Evolutionary conservation across 257 asterid genomes (phyloP).

Genomic region (Solanum chiquidenum): DNA sequence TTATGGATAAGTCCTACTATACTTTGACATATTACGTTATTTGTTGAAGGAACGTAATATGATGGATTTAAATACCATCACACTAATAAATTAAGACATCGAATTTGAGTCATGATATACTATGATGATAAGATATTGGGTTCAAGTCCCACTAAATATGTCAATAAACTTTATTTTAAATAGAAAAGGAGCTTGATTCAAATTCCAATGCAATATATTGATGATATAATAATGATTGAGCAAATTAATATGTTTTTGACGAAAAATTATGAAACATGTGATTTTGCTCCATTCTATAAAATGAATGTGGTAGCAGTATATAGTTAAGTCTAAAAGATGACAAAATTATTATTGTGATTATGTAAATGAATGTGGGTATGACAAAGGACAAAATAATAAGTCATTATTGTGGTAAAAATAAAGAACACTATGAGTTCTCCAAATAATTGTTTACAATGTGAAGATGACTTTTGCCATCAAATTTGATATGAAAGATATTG

Average conservation of each 20-base stretch:
- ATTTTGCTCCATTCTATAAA: background rate
- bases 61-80: background rate
- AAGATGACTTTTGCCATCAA: no score
- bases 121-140: background rate
- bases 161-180: background rate
- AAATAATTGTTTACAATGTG: no score
- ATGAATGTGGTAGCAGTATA: background rate
- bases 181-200: no score
- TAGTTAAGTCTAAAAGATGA: no score
- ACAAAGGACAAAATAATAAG: no score
- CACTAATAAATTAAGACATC: background rate
- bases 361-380: no score
- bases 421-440: no score
- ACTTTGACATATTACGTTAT: background rate
- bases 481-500: no score
- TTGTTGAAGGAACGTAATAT: background rate
- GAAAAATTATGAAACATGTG: background rate
- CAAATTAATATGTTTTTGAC: background rate
- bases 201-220: background rate
- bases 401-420: no score
- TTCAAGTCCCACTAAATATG: background rate
- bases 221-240: background rate
- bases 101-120: background rate
- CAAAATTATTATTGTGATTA: no score
- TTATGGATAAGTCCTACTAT: no score